Base-by-base conservation (phyloP, 495 filamentous ascomycete genomes). In the Massariosphaeria phaeospora region DNA sequence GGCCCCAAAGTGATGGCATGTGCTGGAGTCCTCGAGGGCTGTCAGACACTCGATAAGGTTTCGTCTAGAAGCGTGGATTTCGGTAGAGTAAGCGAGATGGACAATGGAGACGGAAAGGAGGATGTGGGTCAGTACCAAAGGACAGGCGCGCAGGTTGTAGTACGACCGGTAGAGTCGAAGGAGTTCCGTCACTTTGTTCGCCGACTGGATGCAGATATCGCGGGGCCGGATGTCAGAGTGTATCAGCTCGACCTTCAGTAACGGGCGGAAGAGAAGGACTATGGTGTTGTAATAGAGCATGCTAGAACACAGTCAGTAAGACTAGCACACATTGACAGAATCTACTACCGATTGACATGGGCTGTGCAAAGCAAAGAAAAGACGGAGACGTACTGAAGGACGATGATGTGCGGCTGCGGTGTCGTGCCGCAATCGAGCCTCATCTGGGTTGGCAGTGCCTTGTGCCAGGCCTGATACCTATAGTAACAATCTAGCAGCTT, bases 211-310 rank as follows among this genome's bases (percentile, higher is more conserved):
- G 65, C 82, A 84, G 23, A 83, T 77, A 33, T 85, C 80, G 8
- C 78, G 75, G n/a, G 83, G 82, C 17, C 70, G 73, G n/a, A 84
- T 72, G 15, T 72, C 68, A 0, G 77, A 81, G 15, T 79, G 73
- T 44, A 75, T 69, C 30, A 86, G 72, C 15, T 78, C 74, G 7
- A 84, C 69, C 52, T 80, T 81, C 52, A 84, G 79, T 20, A 86
- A 74, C 0, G 84, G 84, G 2, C 81, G 77, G 57, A 85, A 84
- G 15, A 87, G 73, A 11, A 82, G 72, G 1, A 84, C 70, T 41
- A 84, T 76, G 23, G 79, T 76, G 42, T 77, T 80, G 54, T 84
- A 79, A 50, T 84, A 84, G 52, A 83, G 80, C 75, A 84, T 84
- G 63, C 82, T 84, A 45, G 27, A 20, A 46, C 12, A 51, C 35